phyloP scores from a whole-genome alignment of 83 land plant genomes.

The Isoetes engelmannii region DNA sequence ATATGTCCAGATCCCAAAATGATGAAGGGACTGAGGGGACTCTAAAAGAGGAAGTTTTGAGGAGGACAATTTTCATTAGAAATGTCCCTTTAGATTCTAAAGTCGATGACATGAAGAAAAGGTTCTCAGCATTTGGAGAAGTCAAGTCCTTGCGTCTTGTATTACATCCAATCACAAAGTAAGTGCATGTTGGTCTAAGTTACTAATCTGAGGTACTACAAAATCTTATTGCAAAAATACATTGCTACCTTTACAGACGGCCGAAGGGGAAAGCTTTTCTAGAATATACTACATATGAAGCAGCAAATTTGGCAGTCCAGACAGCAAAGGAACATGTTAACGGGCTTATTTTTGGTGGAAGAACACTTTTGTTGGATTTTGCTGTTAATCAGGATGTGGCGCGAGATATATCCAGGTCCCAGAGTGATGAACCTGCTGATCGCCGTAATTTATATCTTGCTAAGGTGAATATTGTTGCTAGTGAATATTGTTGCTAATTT shows the following conservation, averaged over 20 bases:
- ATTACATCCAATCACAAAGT: conserved; percentile 78
- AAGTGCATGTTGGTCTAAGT: conserved; percentile 14
- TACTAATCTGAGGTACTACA: too few species aligned
- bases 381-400: conserved; percentile 77
- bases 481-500: not conserved
- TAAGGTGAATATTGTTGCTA: conserved; percentile 39
- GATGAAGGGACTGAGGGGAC: conserved; percentile 20
- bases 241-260: conserved; percentile 38
- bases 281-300: conserved; percentile 51
- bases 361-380: conserved; percentile 48
- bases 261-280: conserved; percentile 90
- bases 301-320: conserved; percentile 58
- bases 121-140: conserved; percentile 75
- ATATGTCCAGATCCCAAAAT: conserved; percentile 46
- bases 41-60: conserved; percentile 26
- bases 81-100: conserved; percentile 76
- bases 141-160: conserved; percentile 67
- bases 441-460: conserved; percentile 81
- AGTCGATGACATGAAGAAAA: conserved; percentile 54
- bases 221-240: too few species aligned
- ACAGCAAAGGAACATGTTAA: conserved; percentile 41
- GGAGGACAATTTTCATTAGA: conserved; percentile 59
- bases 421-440: conserved; percentile 31
- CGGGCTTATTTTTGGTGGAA: conserved; percentile 65
- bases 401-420: conserved; percentile 34